Evolutionary conservation across 2,329 filamentous ascomycete species (phyloP), one percentile per base, ranked within the genome.

Genomic region (Mycosphaerella sp.): DNA sequence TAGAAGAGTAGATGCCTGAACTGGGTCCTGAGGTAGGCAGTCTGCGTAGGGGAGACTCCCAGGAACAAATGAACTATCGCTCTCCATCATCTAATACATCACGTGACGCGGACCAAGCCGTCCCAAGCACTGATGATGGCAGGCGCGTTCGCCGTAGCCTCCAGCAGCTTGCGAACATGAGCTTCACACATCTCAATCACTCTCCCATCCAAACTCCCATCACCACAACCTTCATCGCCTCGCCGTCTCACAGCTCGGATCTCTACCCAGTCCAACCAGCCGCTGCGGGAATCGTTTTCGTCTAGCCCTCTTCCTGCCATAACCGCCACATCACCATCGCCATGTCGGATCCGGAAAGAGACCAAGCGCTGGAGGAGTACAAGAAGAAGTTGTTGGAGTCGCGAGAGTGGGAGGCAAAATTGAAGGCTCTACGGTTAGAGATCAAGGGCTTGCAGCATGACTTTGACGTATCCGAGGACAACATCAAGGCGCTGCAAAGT

Each of bases 401-500:
- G 66, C 84, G 95, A 74, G 93, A 98, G 80, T 97, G 90, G 90
- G 95, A 98, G 74, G 86, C 92, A 49, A 98, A 97, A 80, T 82
- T 98, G 58, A 98, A 97, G 78, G 83, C 86, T 50, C 78, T 98
- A 66, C 88, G 93, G 59, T 78, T 95, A 74, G 93, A 96, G 65
- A 96, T 98, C 73, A 98, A 97, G 78, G 89, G 87, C 56, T 76
- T 97, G 52, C 89, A 95, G 71, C 90, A 87, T 69, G 91, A 97
- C 67, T 98, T 91, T 69, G 92, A 98, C 72, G 84, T 92, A 64
- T 97, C 93, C 51, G 93, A 98, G 72, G 95, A 98, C 63, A 97
- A 97, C 77, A 97, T 98, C 80, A 98, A 98, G 79, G 93, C 93
- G 63, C 78, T 98, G 68, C 93, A 98, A 78, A 97, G 93, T 73